These are phyloP conservation scores for Moniliophthora roreri DNA, from an alignment of 1,284 basidiomycete species.

Conservation along the genomic window DNA sequence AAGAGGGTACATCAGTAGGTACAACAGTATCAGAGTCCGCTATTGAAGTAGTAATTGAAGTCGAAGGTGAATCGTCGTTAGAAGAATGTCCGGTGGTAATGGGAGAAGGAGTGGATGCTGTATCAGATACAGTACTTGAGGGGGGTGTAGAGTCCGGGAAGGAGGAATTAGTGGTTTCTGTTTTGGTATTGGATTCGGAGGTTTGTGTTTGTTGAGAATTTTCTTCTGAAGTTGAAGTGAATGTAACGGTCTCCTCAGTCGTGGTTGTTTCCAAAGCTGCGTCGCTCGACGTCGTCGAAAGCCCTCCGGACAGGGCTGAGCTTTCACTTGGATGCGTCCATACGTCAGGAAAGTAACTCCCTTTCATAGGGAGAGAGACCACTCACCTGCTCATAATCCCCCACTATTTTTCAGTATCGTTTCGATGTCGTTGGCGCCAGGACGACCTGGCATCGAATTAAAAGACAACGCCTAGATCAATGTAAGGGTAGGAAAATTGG, in stretches of 20 bases:
- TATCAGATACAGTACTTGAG: neutral
- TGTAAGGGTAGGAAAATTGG: no score
- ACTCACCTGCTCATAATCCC: neutral
- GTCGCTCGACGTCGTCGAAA: no score
- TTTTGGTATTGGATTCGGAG: neutral
- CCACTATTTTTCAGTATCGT: neutral
- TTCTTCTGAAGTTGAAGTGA: no score
- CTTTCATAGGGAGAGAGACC: neutral
- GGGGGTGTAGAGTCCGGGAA: neutral
- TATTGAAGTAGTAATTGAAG: neutral
- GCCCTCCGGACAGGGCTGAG: neutral
- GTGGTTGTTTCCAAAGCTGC: no score
- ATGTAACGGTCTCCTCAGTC: no score
- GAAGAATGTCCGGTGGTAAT: no score
- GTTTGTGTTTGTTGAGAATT: neutral
- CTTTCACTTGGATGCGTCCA: neutral
- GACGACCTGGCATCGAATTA: neutral
- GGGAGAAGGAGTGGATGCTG: slow-evolving; percentile 2
- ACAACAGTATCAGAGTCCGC: neutral
- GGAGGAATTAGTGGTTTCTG: neutral
- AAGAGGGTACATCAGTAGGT: neutral
- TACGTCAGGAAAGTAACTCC: neutral
- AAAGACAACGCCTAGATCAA: neutral
- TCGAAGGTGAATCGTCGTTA: neutral
- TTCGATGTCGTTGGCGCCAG: neutral